Conservation (phyloP, 1,139 yeast species). For the Yamadazyma membranifaciens region DNA sequence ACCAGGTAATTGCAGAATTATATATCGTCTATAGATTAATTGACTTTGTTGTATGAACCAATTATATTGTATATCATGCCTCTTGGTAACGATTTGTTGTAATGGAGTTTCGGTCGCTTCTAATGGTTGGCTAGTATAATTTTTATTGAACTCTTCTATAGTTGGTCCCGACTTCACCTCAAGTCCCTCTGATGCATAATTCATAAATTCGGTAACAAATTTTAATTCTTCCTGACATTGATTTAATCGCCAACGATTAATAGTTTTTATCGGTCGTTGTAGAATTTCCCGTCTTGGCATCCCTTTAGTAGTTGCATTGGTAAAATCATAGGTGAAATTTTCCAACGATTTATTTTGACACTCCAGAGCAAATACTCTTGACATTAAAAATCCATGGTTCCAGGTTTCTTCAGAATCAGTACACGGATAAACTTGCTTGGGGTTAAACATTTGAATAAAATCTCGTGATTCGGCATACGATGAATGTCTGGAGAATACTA, state of each 20-base stretch:
- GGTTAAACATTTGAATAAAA: conserved; percentile 37
- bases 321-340: conserved; percentile 30
- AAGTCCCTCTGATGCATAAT: conserved; percentile 1
- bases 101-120: background rate
- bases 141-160: conserved; percentile 1
- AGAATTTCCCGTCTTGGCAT: conserved; percentile 14
- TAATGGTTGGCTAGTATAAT: background rate
- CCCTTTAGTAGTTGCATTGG: conserved; percentile 22
- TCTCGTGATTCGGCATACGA: conserved; percentile 46
- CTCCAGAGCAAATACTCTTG: conserved; percentile 42
- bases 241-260: conserved; percentile 35
- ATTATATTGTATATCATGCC: conserved; percentile 9
- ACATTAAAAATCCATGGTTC: conserved; percentile 43
- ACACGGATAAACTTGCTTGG: conserved; percentile 48
- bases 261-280: conserved; percentile 21
- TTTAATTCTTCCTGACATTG: conserved; percentile 31
- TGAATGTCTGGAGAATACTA: conserved; percentile 55
- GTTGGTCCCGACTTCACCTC: background rate
- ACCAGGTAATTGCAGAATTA: conserved; percentile 4
- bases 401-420: conserved; percentile 34
- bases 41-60: conserved; percentile 13
- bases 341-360: conserved; percentile 19
- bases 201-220: conserved; percentile 14
- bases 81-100: conserved; percentile 6
- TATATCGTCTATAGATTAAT: conserved; percentile 8